These are phyloP conservation scores for Syncephalastrum monosporum DNA, from an alignment of 371 early-diverging fungal species.

Conservation along the genomic window DNA sequence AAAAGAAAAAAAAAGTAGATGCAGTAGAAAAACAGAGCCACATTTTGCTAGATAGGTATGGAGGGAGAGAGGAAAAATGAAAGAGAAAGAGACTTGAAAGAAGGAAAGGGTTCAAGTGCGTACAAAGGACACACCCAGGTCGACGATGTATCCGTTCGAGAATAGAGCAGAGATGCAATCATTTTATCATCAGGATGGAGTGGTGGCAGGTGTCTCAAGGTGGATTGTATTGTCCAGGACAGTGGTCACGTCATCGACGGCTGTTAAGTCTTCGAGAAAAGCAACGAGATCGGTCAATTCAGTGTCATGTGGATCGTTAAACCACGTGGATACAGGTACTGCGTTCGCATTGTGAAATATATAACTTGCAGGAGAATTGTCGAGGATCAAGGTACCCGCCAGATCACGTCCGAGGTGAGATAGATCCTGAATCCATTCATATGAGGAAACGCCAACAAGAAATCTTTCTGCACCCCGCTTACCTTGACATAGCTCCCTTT, in stretches of 20 bases:
- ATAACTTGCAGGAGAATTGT: conserved; percentile 93
- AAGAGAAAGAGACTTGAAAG: too few relatives aligned
- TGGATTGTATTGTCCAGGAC: conserved; percentile 64
- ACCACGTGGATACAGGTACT: conserved; percentile 96
- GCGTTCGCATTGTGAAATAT: conserved; percentile 94
- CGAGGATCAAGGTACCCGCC: conserved; percentile 78
- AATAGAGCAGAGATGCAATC: too few relatives aligned
- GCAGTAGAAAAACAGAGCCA: too few relatives aligned
- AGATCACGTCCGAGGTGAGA: conserved; percentile 84
- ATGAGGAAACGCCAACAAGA: neutral
- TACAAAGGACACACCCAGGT: too few relatives aligned
- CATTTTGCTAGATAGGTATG: too few relatives aligned
- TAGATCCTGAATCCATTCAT: conserved; percentile 58
- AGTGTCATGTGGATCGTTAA: conserved; percentile 93
- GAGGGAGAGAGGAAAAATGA: too few relatives aligned
- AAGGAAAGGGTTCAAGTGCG: too few relatives aligned
- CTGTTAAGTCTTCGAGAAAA: conserved; percentile 87
- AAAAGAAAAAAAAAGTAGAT: too few relatives aligned
- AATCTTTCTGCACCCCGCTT: conserved; percentile 3
- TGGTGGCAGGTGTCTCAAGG: too few relatives aligned
- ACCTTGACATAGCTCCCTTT: conserved; percentile 96
- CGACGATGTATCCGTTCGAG: too few relatives aligned
- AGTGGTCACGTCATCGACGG: conserved; percentile 84
- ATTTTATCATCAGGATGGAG: too few relatives aligned
- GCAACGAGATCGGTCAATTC: conserved; percentile 92